A percentile compares a stretch with the other conserved stretches of the same genome.
Conservation (phyloP, 257 asterid genomes). For the Solanum pinnatisectum region DNA sequence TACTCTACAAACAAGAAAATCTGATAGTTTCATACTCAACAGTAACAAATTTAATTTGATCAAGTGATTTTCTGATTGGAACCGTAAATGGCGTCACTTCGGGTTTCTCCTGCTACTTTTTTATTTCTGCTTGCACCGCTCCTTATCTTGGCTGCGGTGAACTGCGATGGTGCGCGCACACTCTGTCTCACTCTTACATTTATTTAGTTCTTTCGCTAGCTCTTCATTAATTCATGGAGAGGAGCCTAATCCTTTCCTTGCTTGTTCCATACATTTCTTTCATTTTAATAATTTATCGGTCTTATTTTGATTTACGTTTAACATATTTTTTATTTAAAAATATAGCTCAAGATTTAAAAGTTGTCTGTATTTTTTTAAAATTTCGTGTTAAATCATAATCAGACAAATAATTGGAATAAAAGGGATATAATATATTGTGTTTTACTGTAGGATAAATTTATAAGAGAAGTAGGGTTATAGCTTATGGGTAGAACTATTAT, state of each 20-base stretch:
- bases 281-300: too few species aligned
- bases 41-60: background rate
- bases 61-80: background rate
- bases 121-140: slow-evolving; percentile 20
- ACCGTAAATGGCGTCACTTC: slow-evolving; percentile 14
- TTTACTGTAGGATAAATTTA: too few species aligned
- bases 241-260: too few species aligned
- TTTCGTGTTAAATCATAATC: too few species aligned
- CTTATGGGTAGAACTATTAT: background rate
- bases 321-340: too few species aligned
- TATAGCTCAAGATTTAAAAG: too few species aligned
- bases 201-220: too few species aligned
- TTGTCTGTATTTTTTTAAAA: too few species aligned
- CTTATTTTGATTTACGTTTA: too few species aligned
- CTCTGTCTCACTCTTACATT: background rate
- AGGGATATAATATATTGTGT: background rate
- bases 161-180: slow-evolving; percentile 26
- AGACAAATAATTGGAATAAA: too few species aligned
- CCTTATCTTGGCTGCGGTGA: slow-evolving; percentile 9
- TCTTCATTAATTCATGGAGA: background rate
- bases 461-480: background rate
- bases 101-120: slow-evolving; percentile 5
- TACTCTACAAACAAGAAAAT: background rate
- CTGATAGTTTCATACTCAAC: background rate
- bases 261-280: too few species aligned